Conservation (phyloP, 2,329 filamentous ascomycete species). For the Fusarium verrucosum region DNA sequence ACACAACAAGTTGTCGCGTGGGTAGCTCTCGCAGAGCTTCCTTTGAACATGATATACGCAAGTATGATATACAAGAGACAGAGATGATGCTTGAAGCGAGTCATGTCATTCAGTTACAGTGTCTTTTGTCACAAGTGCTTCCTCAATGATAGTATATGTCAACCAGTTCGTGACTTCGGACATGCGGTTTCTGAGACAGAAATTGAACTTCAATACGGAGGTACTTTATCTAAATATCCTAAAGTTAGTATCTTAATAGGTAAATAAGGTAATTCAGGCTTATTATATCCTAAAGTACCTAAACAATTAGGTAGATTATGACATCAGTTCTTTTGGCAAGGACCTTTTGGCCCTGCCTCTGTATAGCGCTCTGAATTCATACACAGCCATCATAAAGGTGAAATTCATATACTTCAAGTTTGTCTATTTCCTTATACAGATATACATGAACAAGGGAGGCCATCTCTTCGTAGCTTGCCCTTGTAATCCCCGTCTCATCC, state of each 20-base stretch:
- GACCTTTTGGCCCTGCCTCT: too few relatives aligned
- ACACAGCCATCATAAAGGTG: neutral
- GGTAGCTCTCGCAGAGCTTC: slow-evolving; percentile 6
- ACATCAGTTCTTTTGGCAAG: too few relatives aligned
- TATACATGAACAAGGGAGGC: slow-evolving; percentile 42
- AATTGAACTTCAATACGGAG: too few relatives aligned
- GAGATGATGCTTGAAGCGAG: neutral
- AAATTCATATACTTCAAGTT: slow-evolving; percentile 30
- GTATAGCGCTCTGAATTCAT: neutral
- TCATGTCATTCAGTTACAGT: neutral
- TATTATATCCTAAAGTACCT: too few relatives aligned
- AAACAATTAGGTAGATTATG: too few relatives aligned
- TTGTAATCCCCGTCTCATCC: slow-evolving; percentile 19
- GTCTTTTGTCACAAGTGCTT: neutral
- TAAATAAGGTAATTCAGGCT: too few relatives aligned
- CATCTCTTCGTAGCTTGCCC: slow-evolving; percentile 34
- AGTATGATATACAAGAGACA: slow-evolving; percentile 1
- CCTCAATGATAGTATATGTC: neutral
- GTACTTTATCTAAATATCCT: too few relatives aligned
- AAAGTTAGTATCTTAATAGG: too few relatives aligned
- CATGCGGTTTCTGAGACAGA: neutral
- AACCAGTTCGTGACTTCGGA: neutral
- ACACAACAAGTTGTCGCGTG: slow-evolving; percentile 6
- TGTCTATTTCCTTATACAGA: slow-evolving; percentile 50
- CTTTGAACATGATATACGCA: slow-evolving; percentile 8